phyloP scores from a whole-genome alignment of 1,284 basidiomycete species.

The Agaricales sp. region DNA sequence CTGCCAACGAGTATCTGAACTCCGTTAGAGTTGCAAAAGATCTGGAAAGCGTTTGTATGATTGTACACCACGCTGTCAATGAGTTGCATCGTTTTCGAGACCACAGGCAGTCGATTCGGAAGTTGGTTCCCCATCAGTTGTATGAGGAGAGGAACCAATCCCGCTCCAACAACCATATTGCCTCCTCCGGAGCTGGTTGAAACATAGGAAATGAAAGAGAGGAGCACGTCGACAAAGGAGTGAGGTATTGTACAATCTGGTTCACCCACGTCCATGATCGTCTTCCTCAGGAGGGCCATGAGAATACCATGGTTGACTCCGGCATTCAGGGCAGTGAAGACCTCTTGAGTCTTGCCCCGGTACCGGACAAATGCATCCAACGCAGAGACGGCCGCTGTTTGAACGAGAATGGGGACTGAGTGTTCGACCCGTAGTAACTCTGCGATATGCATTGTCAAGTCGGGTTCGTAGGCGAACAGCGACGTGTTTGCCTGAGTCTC shows the following conservation, averaged over 20 bases:
- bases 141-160: constrained; percentile 82
- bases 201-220: constrained; percentile 84
- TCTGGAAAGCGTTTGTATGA: constrained; percentile 78
- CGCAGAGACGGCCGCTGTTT: constrained; percentile 79
- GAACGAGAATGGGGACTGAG: constrained; percentile 57
- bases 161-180: constrained; percentile 96
- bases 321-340: constrained; percentile 86
- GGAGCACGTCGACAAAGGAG: constrained; percentile 77
- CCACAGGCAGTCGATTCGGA: constrained; percentile 55
- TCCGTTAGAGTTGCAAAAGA: constrained; percentile 82
- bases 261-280: constrained; percentile 60
- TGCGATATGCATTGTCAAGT: constrained; percentile 80
- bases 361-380: constrained; percentile 88
- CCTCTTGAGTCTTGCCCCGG: constrained; percentile 75
- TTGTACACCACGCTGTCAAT: constrained; percentile 91
- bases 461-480: constrained; percentile 92
- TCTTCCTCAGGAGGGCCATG: constrained; percentile 79
- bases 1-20: constrained; percentile 80
- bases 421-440: constrained; percentile 80
- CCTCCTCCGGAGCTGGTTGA: constrained; percentile 78
- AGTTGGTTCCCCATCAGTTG: constrained; percentile 77
- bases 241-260: constrained; percentile 60
- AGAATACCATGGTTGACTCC: constrained; percentile 94
- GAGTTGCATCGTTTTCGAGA: constrained; percentile 86
- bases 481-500: constrained; percentile 75